Evolutionary conservation across 2,329 filamentous ascomycete genomes (phyloP), one percentile per base, ranked within the genome.

Genomic region (Trichoderma afroharzianum): DNA sequence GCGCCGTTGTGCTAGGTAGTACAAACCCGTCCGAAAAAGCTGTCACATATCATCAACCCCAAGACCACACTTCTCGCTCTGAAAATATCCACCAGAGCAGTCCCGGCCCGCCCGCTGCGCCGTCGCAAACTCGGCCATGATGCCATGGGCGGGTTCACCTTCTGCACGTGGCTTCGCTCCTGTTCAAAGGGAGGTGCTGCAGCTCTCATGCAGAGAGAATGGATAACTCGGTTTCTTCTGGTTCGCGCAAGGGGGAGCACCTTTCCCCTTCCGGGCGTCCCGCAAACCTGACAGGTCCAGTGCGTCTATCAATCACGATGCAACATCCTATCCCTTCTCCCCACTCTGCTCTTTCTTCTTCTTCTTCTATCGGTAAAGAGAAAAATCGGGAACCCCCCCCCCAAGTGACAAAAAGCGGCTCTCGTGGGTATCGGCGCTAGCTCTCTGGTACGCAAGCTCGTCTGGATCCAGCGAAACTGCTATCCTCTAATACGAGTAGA

Each of bases 41-140:
- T 69, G 55, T 72, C 70, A 72, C 64, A 69, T 72, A 69, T 72
- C 70, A 68, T 33, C 50, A 39, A 14, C 18, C 26, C 30, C 15
- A 50, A 50, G 43, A 50, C 43, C n/a, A 9, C 7, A n/a, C 15
- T 39, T 50, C 43, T 50, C n/a, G 43, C 43, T 50, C 43, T 50
- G 43, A 11, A 18, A 9, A 36, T 55, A 55, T 26, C 63, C 63
- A 58, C 53, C 55, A 47, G 21, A 50, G 50, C 36, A 63, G 63
- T 66, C 47, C 63, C 63, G 63, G 6, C 30, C 63, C 63, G 63
- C 50, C 62, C 47, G 43, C 47, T 61, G 55, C 68, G 68, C 68
- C 68, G 68, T 66, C 61, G 68, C 61, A 64, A 64, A 63, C 47
- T 64, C 61, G 62, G 26, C 18, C 36, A 71, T 64, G 62, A 70